phyloP scores from a whole-genome alignment of 257 asterid genomes.

The Anisodus tanguticus region DNA sequence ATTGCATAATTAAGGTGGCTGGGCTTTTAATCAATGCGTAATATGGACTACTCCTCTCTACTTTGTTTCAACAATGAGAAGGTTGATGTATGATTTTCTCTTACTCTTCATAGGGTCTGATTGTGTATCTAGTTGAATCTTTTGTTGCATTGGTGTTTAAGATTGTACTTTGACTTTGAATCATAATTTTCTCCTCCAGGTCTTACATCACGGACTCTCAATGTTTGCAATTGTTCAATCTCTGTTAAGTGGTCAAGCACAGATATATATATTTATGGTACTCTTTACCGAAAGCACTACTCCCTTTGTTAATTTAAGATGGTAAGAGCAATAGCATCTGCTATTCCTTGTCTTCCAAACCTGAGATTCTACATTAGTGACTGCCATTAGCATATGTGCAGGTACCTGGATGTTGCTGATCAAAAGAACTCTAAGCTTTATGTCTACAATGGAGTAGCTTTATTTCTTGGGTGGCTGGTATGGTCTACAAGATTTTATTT shows the following conservation, averaged over 20 bases:
- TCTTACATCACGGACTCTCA: conserved; percentile 89
- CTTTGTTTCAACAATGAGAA: neutral
- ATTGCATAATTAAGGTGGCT: neutral
- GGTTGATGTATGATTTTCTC: conserved; percentile 18
- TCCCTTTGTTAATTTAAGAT: conserved; percentile 89
- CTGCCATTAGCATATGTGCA: conserved; percentile 39
- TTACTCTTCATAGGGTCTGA: conserved; percentile 20
- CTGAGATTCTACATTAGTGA: conserved; percentile 3
- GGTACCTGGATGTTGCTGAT: conserved; percentile 83
- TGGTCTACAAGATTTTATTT: conserved; percentile 37
- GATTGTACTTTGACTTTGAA: conserved; percentile 18
- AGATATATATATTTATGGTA: conserved; percentile 76
- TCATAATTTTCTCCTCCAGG: conserved; percentile 48
- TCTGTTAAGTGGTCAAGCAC: conserved; percentile 88
- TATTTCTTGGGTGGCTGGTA: conserved; percentile 98
- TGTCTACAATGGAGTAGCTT: conserved; percentile 70
- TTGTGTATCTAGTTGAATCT: conserved; percentile 16
- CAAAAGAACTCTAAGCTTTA: conserved; percentile 72
- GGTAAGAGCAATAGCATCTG: conserved; percentile 51
- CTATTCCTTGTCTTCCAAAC: conserved; percentile 23
- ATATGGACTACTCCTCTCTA: neutral
- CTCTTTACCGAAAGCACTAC: conserved; percentile 93
- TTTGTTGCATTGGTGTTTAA: neutral
- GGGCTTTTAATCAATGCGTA: conserved; percentile 10
- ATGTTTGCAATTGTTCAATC: conserved; percentile 70